A percentile compares a stretch with the other conserved stretches of the same genome.
Evolutionary conservation across 2,329 filamentous ascomycete species (phyloP).

Genomic region (Colletotrichum trifolii): DNA sequence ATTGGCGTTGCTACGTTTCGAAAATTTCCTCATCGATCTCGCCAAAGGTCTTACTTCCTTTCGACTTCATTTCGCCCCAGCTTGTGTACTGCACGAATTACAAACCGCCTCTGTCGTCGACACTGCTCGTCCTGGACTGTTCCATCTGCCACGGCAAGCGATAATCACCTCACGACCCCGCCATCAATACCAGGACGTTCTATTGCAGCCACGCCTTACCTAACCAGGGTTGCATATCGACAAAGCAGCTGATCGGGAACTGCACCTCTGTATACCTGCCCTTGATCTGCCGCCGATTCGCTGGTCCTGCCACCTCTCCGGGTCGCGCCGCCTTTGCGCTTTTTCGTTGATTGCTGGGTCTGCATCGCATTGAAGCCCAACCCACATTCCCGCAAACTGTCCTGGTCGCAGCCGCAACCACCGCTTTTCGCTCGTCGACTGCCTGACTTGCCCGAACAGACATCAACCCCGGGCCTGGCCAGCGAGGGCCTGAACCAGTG

Average conservation of each 20-base stretch:
- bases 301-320: constrained; percentile 10
- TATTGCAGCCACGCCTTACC: constrained; percentile 30
- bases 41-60: too few relatives aligned
- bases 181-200: constrained; percentile 7
- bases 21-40: too few relatives aligned
- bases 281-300: constrained; percentile 21
- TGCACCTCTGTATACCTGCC: neutral
- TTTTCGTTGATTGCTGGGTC: neutral
- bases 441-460: constrained; percentile 28
- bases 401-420: constrained; percentile 17
- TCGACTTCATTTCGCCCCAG: constrained; percentile 1
- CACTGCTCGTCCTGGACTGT: neutral
- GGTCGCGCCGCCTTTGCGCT: constrained; percentile 20
- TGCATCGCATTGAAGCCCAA: constrained; percentile 24
- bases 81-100: neutral
- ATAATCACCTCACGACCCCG: constrained; percentile 31
- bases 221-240: constrained; percentile 31
- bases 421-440: constrained; percentile 17
- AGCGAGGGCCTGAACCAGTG: constrained; percentile 34
- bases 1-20: too few relatives aligned
- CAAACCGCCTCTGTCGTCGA: neutral
- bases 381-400: constrained; percentile 10
- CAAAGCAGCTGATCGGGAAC: constrained; percentile 20
- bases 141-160: constrained; percentile 11
- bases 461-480: constrained; percentile 23